Conservation (phyloP, 257 asterid genomes). For the Scutellaria minor region DNA sequence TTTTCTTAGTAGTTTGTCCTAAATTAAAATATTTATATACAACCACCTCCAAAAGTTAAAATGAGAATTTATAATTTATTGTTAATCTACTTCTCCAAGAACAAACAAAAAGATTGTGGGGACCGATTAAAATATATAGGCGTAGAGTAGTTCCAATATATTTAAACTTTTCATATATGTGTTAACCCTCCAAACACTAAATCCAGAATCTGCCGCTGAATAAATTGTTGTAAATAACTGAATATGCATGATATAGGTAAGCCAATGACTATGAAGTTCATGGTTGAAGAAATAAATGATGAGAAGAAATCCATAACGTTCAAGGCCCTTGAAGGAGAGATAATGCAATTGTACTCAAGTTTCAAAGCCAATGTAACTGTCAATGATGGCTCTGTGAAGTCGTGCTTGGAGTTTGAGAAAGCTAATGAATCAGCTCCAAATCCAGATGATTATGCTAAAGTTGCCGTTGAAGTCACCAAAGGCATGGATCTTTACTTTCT, state of each 20-base stretch:
- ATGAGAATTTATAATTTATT: no score
- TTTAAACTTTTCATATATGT: no score
- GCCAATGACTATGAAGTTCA: slow-evolving; percentile 31
- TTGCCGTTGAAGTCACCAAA: slow-evolving; percentile 24
- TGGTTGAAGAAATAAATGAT: slow-evolving; percentile 34
- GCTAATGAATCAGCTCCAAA: slow-evolving; percentile 33
- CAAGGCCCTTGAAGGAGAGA: slow-evolving; percentile 35
- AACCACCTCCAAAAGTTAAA: no score
- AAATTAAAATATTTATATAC: no score
- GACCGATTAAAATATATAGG: no score
- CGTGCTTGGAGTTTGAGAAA: slow-evolving; percentile 38
- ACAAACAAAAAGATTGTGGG: no score
- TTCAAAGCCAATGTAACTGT: slow-evolving; percentile 11
- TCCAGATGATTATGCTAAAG: slow-evolving; percentile 38
- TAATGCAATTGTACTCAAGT: slow-evolving; percentile 28
- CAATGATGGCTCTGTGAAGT: slow-evolving; percentile 30
- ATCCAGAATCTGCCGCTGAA: no score
- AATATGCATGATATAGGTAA: slow-evolving; percentile 8
- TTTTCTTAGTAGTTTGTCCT: no score
- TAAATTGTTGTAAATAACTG: background rate
- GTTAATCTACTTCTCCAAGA: no score
- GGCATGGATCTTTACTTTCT: slow-evolving; percentile 38
- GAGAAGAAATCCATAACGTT: slow-evolving; percentile 25
- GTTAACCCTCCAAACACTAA: no score
- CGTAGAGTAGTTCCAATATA: no score